Percentiles rank a stretch among this genome's conserved stretches.
phyloP scores from a whole-genome alignment of 2,329 filamentous ascomycete species.

The Botryotinia globosa region DNA sequence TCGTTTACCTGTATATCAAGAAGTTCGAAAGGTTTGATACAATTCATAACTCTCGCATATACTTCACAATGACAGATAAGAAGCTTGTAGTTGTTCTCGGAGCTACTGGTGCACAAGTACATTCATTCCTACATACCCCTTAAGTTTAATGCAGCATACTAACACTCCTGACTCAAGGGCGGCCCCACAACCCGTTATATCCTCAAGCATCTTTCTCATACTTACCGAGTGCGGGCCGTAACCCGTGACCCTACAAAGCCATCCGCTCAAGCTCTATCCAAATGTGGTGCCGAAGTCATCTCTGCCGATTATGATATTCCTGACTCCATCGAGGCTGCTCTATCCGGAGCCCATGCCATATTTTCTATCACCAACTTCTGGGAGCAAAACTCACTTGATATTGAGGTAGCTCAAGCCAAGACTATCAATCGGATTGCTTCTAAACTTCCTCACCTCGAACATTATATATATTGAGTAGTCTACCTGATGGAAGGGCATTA shows the following conservation, averaged over 20 bases:
- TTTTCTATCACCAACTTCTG: conserved; percentile 17
- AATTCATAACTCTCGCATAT: not conserved
- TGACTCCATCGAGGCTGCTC: conserved; percentile 6
- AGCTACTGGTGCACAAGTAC: not conserved
- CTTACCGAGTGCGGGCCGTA: conserved; percentile 10
- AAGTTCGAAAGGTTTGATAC: not conserved
- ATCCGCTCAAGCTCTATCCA: not conserved
- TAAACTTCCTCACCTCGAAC: not conserved
- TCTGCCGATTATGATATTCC: not conserved
- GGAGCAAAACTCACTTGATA: conserved; percentile 2
- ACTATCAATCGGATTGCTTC: not conserved
- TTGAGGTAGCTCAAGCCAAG: not conserved
- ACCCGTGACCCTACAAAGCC: not conserved
- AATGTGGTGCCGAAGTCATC: conserved; percentile 1
- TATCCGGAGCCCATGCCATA: conserved; percentile 2
- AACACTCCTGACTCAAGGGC: not conserved
- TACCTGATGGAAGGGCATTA: not conserved
- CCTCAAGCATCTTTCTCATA: conserved; percentile 10
- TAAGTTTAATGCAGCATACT: not conserved
- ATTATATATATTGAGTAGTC: conserved; percentile 10
- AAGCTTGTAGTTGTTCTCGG: conserved; percentile 6
- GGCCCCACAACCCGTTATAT: conserved; percentile 13
- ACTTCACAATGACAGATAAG: not conserved
- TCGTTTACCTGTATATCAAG: not conserved
- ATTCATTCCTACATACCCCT: not conserved